phyloP scores from a whole-genome alignment of 305 asterid species.

The Petunia hybrid region DNA sequence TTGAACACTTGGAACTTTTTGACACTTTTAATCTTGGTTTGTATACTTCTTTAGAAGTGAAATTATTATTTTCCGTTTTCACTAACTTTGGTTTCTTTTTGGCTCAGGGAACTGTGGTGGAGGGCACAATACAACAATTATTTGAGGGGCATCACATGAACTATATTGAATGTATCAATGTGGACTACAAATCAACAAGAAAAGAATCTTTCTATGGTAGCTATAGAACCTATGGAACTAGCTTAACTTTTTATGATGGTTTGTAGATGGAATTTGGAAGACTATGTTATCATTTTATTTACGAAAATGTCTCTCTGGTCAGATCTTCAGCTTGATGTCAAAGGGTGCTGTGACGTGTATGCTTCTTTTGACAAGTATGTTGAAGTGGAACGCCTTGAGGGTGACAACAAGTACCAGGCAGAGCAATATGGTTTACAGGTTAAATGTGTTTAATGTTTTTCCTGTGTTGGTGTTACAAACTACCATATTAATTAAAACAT shows the following conservation, averaged over 20 bases:
- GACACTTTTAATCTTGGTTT: slow-evolving; percentile 4
- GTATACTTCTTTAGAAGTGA: background rate
- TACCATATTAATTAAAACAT: background rate
- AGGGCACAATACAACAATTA: slow-evolving; percentile 87
- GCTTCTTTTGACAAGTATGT: slow-evolving; percentile 97
- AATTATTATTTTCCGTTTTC: slow-evolving; percentile 1
- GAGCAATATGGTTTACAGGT: slow-evolving; percentile 95
- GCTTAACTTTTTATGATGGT: background rate
- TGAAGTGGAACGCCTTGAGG: slow-evolving; percentile 93
- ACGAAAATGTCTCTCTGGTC: slow-evolving; percentile 38
- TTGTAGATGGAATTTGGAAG: slow-evolving; percentile 17
- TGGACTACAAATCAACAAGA: slow-evolving; percentile 91
- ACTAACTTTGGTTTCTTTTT: slow-evolving; percentile 38
- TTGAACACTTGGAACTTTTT: slow-evolving; percentile 22
- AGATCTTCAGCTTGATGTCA: slow-evolving; percentile 98
- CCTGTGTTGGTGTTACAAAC: slow-evolving; percentile 7
- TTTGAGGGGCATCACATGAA: slow-evolving; percentile 98
- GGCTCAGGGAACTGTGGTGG: slow-evolving; percentile 89
- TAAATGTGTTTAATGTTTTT: background rate
- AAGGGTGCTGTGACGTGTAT: slow-evolving; percentile 93
- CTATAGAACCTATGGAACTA: slow-evolving; percentile 14
- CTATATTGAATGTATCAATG: slow-evolving; percentile 91
- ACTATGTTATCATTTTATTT: slow-evolving; percentile 32
- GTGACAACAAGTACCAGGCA: slow-evolving; percentile 94
- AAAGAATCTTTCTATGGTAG: slow-evolving; percentile 96